These are phyloP conservation scores for Solanum clarkiae DNA, from an alignment of 257 asterid species.

Conservation along the genomic window DNA sequence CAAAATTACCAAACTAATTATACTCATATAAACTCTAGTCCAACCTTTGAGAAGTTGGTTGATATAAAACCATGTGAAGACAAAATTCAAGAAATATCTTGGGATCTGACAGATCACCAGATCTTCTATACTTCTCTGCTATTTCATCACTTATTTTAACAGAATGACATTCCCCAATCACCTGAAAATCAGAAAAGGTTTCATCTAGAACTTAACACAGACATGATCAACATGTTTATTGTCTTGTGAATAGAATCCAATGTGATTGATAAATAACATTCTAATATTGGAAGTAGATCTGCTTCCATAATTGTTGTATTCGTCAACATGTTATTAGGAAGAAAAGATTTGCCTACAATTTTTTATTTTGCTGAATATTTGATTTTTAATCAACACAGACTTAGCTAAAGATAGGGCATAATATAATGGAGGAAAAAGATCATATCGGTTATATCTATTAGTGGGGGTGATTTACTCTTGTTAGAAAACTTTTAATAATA, in stretches of 20 bases:
- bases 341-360: neutral
- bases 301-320: neutral
- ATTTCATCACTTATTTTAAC: constrained; percentile 49
- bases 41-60: constrained; percentile 70
- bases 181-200: constrained; percentile 36
- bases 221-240: neutral
- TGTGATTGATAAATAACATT: neutral
- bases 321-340: neutral
- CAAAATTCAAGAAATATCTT: constrained; percentile 77
- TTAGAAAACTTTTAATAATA: neutral
- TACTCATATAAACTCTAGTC: neutral
- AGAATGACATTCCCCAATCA: constrained; percentile 84
- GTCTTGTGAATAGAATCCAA: neutral
- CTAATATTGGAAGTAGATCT: neutral
- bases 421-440: neutral
- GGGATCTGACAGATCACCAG: constrained; percentile 23
- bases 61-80: constrained; percentile 76
- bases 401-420: neutral
- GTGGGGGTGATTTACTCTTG: neutral
- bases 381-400: neutral
- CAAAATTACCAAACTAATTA: neutral
- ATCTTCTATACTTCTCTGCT: constrained; percentile 37
- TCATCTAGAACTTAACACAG: neutral
- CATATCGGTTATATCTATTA: neutral
- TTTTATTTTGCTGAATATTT: neutral